Evolutionary conservation across 306 rosid genomes (phyloP).

Genomic region (Cucumis cinereus): DNA sequence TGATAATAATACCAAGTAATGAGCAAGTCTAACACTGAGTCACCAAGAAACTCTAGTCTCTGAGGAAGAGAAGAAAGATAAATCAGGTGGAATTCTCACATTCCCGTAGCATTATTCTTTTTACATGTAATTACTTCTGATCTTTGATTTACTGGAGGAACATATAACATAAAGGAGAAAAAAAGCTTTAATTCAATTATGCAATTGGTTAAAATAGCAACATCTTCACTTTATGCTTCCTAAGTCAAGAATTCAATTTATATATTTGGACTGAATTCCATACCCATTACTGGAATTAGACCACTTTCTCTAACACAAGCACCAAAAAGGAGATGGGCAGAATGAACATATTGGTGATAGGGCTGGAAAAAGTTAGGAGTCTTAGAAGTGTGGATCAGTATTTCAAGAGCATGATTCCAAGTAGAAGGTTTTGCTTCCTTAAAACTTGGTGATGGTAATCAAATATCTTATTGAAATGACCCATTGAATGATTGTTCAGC

Average conservation of each 20-base stretch:
- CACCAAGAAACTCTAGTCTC: constrained; percentile 97
- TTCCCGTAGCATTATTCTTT: neutral
- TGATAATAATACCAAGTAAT: constrained; percentile 72
- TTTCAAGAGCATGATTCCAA: too few relatives aligned
- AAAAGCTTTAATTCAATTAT: neutral
- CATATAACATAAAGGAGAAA: neutral
- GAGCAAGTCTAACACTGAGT: constrained; percentile 80
- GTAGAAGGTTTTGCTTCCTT: too few relatives aligned
- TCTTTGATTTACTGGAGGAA: neutral
- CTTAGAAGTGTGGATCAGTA: too few relatives aligned
- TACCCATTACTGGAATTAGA: neutral
- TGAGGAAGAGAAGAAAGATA: constrained; percentile 21
- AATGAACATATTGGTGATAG: neutral
- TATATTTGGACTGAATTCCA: neutral
- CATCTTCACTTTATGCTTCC: neutral
- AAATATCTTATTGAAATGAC: too few relatives aligned
- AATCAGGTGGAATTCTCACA: neutral
- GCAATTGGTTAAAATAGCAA: neutral
- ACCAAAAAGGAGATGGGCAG: neutral
- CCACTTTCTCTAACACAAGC: neutral
- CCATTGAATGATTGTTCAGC: too few relatives aligned
- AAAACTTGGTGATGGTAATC: too few relatives aligned
- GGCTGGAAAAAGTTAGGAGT: too few relatives aligned
- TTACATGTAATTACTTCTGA: neutral
- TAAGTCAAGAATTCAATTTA: neutral